phyloP scores from a whole-genome alignment of 2,329 filamentous ascomycete genomes.

The Fusarium pseudocircinatum region DNA sequence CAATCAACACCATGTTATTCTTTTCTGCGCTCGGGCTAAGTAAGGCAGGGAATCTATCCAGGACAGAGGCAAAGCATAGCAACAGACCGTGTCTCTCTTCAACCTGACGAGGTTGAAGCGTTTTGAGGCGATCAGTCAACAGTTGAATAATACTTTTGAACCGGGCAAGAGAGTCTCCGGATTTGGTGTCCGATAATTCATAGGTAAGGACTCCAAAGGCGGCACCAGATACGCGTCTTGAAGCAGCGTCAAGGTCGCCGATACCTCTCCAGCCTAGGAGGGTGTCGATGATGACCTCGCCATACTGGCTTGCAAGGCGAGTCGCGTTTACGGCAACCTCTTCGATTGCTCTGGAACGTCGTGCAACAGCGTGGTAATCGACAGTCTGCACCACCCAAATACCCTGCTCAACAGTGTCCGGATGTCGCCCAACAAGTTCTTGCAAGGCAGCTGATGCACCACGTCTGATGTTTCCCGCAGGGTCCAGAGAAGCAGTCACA shows the following conservation, averaged over 20 bases:
- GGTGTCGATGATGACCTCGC: slow-evolving; percentile 73
- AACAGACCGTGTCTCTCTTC: slow-evolving; percentile 77
- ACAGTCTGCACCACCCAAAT: slow-evolving; percentile 89
- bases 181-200: slow-evolving; percentile 47
- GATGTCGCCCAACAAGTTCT: slow-evolving; percentile 92
- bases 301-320: slow-evolving; percentile 73
- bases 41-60: slow-evolving; percentile 58
- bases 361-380: slow-evolving; percentile 91
- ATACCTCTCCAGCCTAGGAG: slow-evolving; percentile 88
- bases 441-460: slow-evolving; percentile 94
- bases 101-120: slow-evolving; percentile 64
- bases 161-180: slow-evolving; percentile 35
- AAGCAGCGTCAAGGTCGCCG: slow-evolving; percentile 78
- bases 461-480: slow-evolving; percentile 90
- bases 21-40: slow-evolving; percentile 15
- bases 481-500: slow-evolving; percentile 83
- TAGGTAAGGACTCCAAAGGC: slow-evolving; percentile 71
- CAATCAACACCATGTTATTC: slow-evolving; percentile 38
- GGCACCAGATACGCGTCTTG: slow-evolving; percentile 75
- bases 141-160: slow-evolving; percentile 51
- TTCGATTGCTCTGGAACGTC: slow-evolving; percentile 83
- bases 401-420: slow-evolving; percentile 81
- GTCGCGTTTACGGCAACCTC: slow-evolving; percentile 78
- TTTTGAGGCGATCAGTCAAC: slow-evolving; percentile 56
- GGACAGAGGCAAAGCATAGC: slow-evolving; percentile 67